Conservation (phyloP, 1,284 basidiomycete species). For the Quambalaria eucalypti region DNA sequence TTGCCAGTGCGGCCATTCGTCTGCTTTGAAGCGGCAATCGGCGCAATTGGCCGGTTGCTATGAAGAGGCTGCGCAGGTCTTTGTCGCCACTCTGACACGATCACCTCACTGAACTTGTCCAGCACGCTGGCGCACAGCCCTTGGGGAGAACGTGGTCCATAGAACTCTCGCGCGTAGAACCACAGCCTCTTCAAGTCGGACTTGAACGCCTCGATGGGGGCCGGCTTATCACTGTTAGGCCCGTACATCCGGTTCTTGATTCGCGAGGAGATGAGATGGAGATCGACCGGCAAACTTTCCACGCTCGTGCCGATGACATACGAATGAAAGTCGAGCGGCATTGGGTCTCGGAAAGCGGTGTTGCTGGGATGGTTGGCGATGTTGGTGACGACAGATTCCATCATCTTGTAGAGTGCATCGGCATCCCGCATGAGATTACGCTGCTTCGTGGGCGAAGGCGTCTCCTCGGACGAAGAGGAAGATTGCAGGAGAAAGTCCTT, state of each 20-base stretch:
- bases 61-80: neutral
- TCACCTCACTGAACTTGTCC: constrained; percentile 2
- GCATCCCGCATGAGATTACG: neutral
- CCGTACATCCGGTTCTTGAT: neutral
- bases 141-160: constrained; percentile 1
- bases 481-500: too few species aligned
- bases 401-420: constrained; percentile 1
- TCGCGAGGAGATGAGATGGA: neutral
- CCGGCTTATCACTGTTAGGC: neutral
- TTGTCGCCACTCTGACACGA: constrained; percentile 1
- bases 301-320: neutral
- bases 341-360: constrained; percentile 1
- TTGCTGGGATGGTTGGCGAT: constrained; percentile 5
- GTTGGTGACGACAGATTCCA: constrained; percentile 1
- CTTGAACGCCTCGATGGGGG: neutral
- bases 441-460: constrained; percentile 1
- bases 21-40: neutral
- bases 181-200: constrained; percentile 5
- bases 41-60: too few species aligned
- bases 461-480: too few species aligned
- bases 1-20: neutral
- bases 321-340: neutral
- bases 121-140: constrained; percentile 2
- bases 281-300: neutral
- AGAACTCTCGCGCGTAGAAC: constrained; percentile 1